Percentiles rank a stretch among this genome's conserved stretches.
These are phyloP conservation scores for Whalleya microplaca DNA, from an alignment of 2,329 filamentous ascomycete genomes.

Conservation along the genomic window DNA sequence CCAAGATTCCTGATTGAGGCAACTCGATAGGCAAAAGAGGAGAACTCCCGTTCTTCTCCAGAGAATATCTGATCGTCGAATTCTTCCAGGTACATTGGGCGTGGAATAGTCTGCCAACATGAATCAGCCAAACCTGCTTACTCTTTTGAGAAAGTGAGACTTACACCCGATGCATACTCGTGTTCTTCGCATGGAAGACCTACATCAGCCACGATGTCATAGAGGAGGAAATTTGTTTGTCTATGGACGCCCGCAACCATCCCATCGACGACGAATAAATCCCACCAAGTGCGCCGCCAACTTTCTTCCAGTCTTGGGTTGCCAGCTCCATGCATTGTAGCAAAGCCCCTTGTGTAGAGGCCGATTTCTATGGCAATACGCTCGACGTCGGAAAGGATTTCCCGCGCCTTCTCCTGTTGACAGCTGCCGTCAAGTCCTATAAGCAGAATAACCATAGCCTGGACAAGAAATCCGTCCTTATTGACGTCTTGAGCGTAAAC, in stretches of 20 bases:
- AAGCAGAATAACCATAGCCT: conserved; percentile 76
- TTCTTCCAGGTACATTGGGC: conserved; percentile 68
- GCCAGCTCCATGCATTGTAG: conserved; percentile 63
- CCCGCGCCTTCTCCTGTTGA: conserved; percentile 68
- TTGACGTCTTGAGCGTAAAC: conserved; percentile 50
- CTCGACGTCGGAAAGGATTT: conserved; percentile 70
- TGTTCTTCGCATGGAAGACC: conserved; percentile 81
- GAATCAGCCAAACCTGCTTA: conserved; percentile 9
- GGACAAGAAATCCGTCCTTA: conserved; percentile 68
- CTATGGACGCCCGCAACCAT: conserved; percentile 82
- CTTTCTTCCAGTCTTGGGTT: conserved; percentile 77
- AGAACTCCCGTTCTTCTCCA: conserved; percentile 71
- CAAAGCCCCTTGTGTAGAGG: conserved; percentile 72
- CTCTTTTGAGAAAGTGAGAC: conserved; percentile 28
- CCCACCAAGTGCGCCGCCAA: conserved; percentile 92
- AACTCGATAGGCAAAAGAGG: conserved; percentile 84
- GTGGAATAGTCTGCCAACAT: conserved; percentile 54
- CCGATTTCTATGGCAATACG: conserved; percentile 75
- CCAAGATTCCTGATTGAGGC: conserved; percentile 80
- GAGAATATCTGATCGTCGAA: conserved; percentile 78
- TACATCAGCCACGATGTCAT: conserved; percentile 68
- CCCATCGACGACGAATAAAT: conserved; percentile 76
- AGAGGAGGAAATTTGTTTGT: conserved; percentile 71
- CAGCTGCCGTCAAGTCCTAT: conserved; percentile 79
- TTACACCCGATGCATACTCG: conserved; percentile 66